These are phyloP conservation scores for Sarocladiaceae sp. DNA, from an alignment of 2,329 filamentous ascomycete genomes.

Conservation along the genomic window DNA sequence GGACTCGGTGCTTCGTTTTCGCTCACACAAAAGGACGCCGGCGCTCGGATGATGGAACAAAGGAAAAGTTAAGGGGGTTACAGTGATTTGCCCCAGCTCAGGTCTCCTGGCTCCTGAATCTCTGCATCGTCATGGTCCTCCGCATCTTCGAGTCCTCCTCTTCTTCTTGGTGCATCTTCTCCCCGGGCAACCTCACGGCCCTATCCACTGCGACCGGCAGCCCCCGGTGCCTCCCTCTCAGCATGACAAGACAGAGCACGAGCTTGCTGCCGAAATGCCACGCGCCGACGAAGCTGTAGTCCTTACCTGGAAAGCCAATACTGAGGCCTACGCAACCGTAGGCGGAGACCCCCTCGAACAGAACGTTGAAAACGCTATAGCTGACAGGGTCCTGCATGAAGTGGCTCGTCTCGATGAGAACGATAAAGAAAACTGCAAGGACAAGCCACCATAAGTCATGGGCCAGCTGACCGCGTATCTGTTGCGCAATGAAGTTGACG, in stretches of 20 bases:
- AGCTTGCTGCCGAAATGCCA: slow-evolving; percentile 52
- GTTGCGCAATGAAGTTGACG: slow-evolving; percentile 44
- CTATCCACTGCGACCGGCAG: slow-evolving; percentile 50
- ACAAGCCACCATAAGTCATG: slow-evolving; percentile 64
- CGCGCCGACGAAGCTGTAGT: slow-evolving; percentile 49
- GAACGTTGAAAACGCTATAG: slow-evolving; percentile 54
- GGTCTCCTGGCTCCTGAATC: slow-evolving; percentile 19
- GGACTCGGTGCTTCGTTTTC: too few species aligned
- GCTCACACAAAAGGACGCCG: too few species aligned
- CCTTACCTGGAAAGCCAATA: slow-evolving; percentile 45
- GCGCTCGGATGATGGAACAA: slow-evolving; percentile 5
- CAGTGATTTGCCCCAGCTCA: slow-evolving; percentile 2
- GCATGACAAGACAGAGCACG: slow-evolving; percentile 50
- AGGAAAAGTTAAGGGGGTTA: neutral
- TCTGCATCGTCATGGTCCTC: slow-evolving; percentile 20
- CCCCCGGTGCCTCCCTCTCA: slow-evolving; percentile 50
- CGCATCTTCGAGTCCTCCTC: slow-evolving; percentile 23
- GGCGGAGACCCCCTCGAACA: slow-evolving; percentile 50
- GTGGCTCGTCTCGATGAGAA: slow-evolving; percentile 51
- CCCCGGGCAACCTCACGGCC: slow-evolving; percentile 39
- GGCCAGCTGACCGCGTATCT: slow-evolving; percentile 57
- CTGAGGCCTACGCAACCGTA: slow-evolving; percentile 59
- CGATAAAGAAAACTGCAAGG: slow-evolving; percentile 53
- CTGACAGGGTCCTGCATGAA: slow-evolving; percentile 43
- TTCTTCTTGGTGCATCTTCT: slow-evolving; percentile 23